Evolutionary conservation across 2,329 filamentous ascomycete genomes (phyloP).

Genomic region (Uncinocarpus reesii): DNA sequence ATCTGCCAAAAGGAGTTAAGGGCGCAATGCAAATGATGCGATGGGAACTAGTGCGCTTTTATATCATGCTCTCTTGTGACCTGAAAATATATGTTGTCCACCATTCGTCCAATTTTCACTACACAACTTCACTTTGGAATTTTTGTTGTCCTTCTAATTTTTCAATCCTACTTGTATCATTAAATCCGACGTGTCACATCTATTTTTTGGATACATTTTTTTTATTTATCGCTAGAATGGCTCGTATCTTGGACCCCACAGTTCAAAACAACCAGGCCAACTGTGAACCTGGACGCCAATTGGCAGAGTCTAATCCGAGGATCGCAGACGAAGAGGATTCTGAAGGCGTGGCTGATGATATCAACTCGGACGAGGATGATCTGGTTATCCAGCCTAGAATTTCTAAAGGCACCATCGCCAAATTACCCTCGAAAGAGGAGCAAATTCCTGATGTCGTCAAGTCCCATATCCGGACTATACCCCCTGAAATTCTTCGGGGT

Average conservation of each 20-base stretch:
- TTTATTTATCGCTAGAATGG: not conserved
- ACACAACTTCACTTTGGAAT: not conserved
- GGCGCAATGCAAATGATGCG: not conserved
- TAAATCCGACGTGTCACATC: no score
- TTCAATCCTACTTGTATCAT: no score
- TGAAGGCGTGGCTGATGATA: not conserved
- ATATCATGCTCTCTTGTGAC: not conserved
- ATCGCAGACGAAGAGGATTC: conserved; percentile 3
- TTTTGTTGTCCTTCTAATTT: no score
- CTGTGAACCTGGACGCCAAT: not conserved
- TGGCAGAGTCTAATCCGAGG: not conserved
- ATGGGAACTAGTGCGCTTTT: conserved; percentile 4
- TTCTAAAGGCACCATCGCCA: not conserved
- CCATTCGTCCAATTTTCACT: not conserved
- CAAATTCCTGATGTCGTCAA: conserved; percentile 2
- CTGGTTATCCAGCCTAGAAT: not conserved
- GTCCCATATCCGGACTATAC: conserved; percentile 10
- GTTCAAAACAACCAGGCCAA: not conserved
- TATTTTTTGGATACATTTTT: no score
- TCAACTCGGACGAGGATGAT: not conserved
- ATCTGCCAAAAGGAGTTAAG: not conserved
- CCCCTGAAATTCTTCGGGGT: conserved; percentile 18
- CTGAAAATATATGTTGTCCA: not conserved
- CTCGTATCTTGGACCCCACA: not conserved
- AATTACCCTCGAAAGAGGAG: not conserved